Base-by-base conservation (phyloP, 169 alveolate genomes). In the Plasmodium relictum region DNA sequence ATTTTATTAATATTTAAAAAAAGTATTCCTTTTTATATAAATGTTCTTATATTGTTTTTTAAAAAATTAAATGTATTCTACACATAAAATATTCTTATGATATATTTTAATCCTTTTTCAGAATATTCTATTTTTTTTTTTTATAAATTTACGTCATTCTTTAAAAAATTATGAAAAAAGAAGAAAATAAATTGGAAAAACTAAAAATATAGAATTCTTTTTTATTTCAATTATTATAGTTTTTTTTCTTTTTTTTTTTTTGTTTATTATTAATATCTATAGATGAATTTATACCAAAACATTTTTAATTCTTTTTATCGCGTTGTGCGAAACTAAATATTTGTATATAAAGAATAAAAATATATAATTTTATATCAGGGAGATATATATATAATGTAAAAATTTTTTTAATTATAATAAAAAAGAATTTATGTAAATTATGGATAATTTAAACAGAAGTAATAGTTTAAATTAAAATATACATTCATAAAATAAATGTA, bases 401-500 rank as follows among this genome's bases (percentile, higher is more conserved):
- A 31, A 37, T 31, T 31, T 31, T 31, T 31, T 31, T 31, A 31
- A 31, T 31, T 31, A 31, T 16, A 12, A 70, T 20, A 70, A 2
- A 20, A 22, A 71, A 52, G 20, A 26, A 56, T 24, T 73, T n/a
- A 20, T 37, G n/a, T 22, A 58, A 74, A 74, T 39, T 20, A 74
- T 74, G 88, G 88, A 74, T 50, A 44, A 65, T 12, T 59, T 45
- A 22, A 37, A 48, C 16, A 68, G 41, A 74, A 73, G 88, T 74
- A 74, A 8, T 4, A 59, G 6, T 0, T 18, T 26, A 20, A 18
- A 20, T 59, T 10, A 44, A 31, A 72, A 31, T 52, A 18, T 18
- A 3, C 16, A 54, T 62, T 52, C 9, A 59, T 7, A 8, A 18
- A 22, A 10, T 59, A 18, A 16, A 22, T 59, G n/a, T 22, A 10